A percentile compares a stretch with the other conserved stretches of the same genome.
Conservation (phyloP, 768 basidiomycete genomes). For the Tricholomella constricta region DNA sequence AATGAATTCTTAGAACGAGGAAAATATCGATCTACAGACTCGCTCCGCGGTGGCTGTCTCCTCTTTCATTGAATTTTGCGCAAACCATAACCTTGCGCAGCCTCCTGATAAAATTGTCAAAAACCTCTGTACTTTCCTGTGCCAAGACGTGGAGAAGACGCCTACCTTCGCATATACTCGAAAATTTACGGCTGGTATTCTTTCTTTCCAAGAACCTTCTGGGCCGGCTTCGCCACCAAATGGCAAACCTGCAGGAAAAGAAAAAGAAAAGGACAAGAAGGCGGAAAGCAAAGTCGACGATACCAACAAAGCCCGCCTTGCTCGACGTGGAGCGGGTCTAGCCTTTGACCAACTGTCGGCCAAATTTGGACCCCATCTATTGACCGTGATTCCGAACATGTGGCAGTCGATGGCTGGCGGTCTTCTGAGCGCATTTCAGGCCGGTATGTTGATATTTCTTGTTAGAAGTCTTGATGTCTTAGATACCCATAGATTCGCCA, state of each 20-base stretch:
- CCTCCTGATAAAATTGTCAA: constrained; percentile 96
- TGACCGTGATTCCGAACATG: constrained; percentile 87
- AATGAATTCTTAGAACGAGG: constrained; percentile 64
- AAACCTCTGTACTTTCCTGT: constrained; percentile 95
- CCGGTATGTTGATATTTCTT: constrained; percentile 48
- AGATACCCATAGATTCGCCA: constrained; percentile 44
- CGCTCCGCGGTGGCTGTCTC: constrained; percentile 88
- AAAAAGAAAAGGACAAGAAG: constrained; percentile 42
- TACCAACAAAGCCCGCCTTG: constrained; percentile 63
- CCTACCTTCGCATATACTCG: constrained; percentile 81
- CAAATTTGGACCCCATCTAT: constrained; percentile 70
- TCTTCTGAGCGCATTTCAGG: constrained; percentile 63
- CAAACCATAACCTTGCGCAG: constrained; percentile 68
- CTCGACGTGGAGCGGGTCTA: constrained; percentile 81
- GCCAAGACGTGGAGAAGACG: constrained; percentile 86
- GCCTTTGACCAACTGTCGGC: constrained; percentile 80
- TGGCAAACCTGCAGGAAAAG: constrained; percentile 37
- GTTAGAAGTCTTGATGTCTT: not conserved
- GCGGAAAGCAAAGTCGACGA: constrained; percentile 54
- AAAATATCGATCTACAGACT: constrained; percentile 83
- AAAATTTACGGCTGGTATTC: constrained; percentile 66
- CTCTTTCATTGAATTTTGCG: constrained; percentile 85
- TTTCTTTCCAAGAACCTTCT: constrained; percentile 63
- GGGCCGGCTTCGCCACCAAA: constrained; percentile 30
- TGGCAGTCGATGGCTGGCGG: constrained; percentile 92